Conservation (phyloP, 1,139 yeast species). For the Meyerozyma guilliermondii region DNA sequence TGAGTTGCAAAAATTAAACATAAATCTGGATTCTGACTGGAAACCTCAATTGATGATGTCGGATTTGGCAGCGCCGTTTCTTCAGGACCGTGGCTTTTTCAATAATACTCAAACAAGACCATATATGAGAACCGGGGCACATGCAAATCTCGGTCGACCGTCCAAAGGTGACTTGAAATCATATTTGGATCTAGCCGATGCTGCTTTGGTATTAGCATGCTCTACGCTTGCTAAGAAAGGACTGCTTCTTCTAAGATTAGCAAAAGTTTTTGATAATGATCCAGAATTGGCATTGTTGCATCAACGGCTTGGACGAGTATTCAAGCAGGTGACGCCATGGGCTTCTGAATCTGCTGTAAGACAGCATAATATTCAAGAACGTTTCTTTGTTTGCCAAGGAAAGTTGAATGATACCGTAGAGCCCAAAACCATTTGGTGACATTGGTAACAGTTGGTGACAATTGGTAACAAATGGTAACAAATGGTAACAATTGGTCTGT, state of each 20-base stretch:
- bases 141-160: conserved; percentile 23
- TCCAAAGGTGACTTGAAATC: conserved; percentile 23
- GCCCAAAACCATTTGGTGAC: conserved; percentile 13
- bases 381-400: conserved; percentile 62
- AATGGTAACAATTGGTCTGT: no score
- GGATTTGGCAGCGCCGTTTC: conserved; percentile 79
- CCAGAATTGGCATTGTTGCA: conserved; percentile 58
- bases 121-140: conserved; percentile 30
- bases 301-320: conserved; percentile 51
- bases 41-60: conserved; percentile 63
- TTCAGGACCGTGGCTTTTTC: conserved; percentile 61
- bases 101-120: conserved; percentile 77
- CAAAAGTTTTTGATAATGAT: conserved; percentile 47
- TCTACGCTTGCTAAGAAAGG: conserved; percentile 69
- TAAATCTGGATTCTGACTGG: conserved; percentile 1
- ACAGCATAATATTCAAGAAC: conserved; percentile 35
- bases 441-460: no score
- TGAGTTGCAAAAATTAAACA: conserved; percentile 1
- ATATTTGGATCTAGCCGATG: conserved; percentile 74
- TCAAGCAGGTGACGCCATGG: conserved; percentile 27
- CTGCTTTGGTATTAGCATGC: conserved; percentile 73
- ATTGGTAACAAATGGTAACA: no score
- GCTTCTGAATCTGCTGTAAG: conserved; percentile 36
- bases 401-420: conserved; percentile 41
- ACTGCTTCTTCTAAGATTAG: conserved; percentile 65